A percentile compares a stretch with the other conserved stretches of the same genome.
Evolutionary conservation across 2,329 filamentous ascomycete species (phyloP).

Genomic region (Diaporthe longicolla): DNA sequence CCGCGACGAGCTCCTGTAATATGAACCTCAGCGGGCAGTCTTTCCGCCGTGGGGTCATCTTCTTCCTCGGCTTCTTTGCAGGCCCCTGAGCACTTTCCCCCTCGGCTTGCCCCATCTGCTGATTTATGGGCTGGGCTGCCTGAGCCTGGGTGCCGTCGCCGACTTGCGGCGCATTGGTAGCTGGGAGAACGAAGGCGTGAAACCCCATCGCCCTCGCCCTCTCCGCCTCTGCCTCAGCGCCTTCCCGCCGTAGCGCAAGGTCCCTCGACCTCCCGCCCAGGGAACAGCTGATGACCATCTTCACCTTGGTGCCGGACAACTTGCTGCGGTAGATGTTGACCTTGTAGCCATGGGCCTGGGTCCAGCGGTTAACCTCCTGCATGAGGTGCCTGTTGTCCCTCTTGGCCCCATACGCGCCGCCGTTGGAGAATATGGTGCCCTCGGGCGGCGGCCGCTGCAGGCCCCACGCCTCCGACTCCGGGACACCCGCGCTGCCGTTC

Average conservation of each 20-base stretch:
- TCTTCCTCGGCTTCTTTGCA: slow-evolving; percentile 25
- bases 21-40: slow-evolving; percentile 41
- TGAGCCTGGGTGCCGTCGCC: background rate
- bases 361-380: slow-evolving; percentile 41
- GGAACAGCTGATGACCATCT: slow-evolving; percentile 38
- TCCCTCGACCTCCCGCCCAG: slow-evolving; percentile 27
- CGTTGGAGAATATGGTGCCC: slow-evolving; percentile 41
- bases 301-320: slow-evolving; percentile 42
- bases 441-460: slow-evolving; percentile 40
- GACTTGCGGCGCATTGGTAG: no score
- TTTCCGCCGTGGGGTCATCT: slow-evolving; percentile 32
- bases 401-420: slow-evolving; percentile 29
- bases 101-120: background rate
- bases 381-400: slow-evolving; percentile 34
- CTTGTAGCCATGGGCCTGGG: slow-evolving; percentile 40
- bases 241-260: background rate
- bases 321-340: slow-evolving; percentile 41
- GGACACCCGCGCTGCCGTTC: slow-evolving; percentile 5
- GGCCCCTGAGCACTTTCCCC: background rate
- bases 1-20: slow-evolving; percentile 39
- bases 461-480: slow-evolving; percentile 19
- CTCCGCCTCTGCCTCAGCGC: slow-evolving; percentile 29
- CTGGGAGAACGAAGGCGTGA: slow-evolving; percentile 11
- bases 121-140: background rate
- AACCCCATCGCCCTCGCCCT: slow-evolving; percentile 24